Conservation (phyloP, 257 asterid genomes). For the Verbena officinalis region DNA sequence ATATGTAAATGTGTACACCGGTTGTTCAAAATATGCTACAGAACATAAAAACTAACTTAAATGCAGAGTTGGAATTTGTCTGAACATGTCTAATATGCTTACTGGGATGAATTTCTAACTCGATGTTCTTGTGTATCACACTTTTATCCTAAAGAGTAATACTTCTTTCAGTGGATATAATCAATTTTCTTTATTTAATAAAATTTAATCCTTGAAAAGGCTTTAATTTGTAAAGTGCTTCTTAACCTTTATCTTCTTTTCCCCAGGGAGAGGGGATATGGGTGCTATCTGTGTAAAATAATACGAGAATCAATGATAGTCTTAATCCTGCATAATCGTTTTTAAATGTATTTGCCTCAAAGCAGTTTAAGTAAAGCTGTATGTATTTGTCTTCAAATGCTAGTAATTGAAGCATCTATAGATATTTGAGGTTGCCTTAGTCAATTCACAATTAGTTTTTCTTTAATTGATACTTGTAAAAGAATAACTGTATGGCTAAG, state of each 20-base stretch:
- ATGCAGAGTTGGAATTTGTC: conserved; percentile 10
- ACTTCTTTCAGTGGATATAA: neutral
- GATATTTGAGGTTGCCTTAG: neutral
- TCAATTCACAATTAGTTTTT: neutral
- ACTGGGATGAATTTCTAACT: neutral
- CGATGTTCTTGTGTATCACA: conserved; percentile 7
- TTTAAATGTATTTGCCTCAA: neutral
- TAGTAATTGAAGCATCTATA: neutral
- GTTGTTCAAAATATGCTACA: neutral
- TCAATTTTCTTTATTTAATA: neutral
- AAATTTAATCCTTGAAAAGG: neutral
- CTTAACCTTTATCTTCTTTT: neutral
- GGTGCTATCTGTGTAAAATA: neutral
- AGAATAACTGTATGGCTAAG: neutral
- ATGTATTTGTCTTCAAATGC: neutral
- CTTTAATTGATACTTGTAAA: neutral
- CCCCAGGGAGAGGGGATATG: neutral
- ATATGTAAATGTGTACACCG: conserved; percentile 1
- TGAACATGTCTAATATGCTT: neutral
- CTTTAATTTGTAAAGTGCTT: neutral
- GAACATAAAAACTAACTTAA: neutral
- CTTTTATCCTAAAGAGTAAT: neutral
- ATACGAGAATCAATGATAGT: no score
- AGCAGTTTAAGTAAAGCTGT: neutral
- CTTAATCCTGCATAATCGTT: neutral